A percentile compares a stretch with the other conserved stretches of the same genome.
Evolutionary conservation across 2,329 filamentous ascomycete genomes (phyloP).

Genomic region (Capronia coronata): DNA sequence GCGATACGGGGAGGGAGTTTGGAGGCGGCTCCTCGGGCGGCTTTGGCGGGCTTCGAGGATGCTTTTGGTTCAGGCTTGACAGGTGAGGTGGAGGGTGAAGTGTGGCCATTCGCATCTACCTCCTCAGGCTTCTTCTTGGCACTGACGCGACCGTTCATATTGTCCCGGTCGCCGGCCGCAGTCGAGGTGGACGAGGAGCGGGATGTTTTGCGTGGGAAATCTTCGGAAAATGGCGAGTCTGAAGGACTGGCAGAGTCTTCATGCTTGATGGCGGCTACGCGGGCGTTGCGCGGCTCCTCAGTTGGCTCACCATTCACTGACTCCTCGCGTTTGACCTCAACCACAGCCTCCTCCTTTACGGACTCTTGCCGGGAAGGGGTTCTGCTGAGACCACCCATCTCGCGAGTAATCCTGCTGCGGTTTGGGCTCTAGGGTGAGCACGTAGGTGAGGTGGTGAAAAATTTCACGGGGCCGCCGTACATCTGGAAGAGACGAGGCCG

Average conservation of each 20-base stretch:
- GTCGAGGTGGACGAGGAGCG: constrained; percentile 24
- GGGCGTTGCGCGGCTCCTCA: constrained; percentile 17
- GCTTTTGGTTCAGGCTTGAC: constrained; percentile 50
- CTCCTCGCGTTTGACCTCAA: constrained; percentile 25
- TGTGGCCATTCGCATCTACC: constrained; percentile 47
- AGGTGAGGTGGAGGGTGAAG: constrained; percentile 51
- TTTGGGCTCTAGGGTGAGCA: constrained; percentile 5
- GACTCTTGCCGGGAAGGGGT: constrained; percentile 10
- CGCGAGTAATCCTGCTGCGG: constrained; percentile 9
- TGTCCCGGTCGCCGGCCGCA: constrained; percentile 10
- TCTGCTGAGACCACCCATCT: constrained; percentile 19
- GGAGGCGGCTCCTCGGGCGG: constrained; percentile 65
- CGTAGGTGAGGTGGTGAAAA: constrained; percentile 17
- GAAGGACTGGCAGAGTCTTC: constrained; percentile 20
- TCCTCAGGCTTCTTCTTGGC: constrained; percentile 44
- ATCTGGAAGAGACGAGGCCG: constrained; percentile 10
- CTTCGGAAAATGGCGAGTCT: constrained; percentile 18
- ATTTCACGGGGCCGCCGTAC: constrained; percentile 13
- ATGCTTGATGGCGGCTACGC: constrained; percentile 23
- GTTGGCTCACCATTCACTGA: constrained; percentile 17
- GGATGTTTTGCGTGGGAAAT: constrained; percentile 21
- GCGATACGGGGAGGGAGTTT: constrained; percentile 60
- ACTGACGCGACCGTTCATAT: neutral
- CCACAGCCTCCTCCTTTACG: constrained; percentile 18
- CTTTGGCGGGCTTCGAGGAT: constrained; percentile 61